Evolutionary conservation across 1,284 basidiomycete species (phyloP).

Genomic region (Prillingera fragicola): DNA sequence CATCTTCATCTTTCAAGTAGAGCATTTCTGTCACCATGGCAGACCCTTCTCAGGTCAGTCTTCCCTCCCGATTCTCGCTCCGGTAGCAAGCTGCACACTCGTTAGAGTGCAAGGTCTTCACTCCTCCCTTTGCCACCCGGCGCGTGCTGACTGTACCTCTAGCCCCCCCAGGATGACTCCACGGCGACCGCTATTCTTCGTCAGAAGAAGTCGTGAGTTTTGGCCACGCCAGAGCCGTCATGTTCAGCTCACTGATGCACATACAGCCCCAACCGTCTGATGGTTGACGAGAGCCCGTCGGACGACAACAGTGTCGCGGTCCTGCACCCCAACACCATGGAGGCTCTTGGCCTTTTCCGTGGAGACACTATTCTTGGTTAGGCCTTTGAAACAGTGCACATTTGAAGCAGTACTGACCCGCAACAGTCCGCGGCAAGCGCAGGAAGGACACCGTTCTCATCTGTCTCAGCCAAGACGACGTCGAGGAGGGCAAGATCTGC

Average conservation of each 20-base stretch:
- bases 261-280: conserved; percentile 80
- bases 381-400: conserved; percentile 7
- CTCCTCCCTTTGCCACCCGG: too few relatives aligned
- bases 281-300: conserved; percentile 82
- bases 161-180: conserved; percentile 41
- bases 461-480: conserved; percentile 87
- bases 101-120: too few relatives aligned
- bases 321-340: conserved; percentile 95
- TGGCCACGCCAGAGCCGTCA: not conserved
- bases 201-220: conserved; percentile 90
- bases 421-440: conserved; percentile 70
- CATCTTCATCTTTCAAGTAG: not conserved
- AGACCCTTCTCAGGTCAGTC: conserved; percentile 20
- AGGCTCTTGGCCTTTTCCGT: conserved; percentile 81
- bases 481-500: conserved; percentile 96
- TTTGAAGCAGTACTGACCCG: conserved; percentile 32
- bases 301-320: conserved; percentile 90
- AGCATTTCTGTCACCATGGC: conserved; percentile 10
- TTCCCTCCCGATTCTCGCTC: not conserved
- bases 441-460: conserved; percentile 93
- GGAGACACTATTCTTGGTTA: conserved; percentile 46
- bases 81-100: not conserved
- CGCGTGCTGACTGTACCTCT: not conserved
- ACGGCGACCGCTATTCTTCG: conserved; percentile 88
- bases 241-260: conserved; percentile 10